Percentiles rank a stretch among this genome's conserved stretches.
phyloP scores from a whole-genome alignment of 2,329 filamentous ascomycete genomes.

The Colletotrichum eleusines region DNA sequence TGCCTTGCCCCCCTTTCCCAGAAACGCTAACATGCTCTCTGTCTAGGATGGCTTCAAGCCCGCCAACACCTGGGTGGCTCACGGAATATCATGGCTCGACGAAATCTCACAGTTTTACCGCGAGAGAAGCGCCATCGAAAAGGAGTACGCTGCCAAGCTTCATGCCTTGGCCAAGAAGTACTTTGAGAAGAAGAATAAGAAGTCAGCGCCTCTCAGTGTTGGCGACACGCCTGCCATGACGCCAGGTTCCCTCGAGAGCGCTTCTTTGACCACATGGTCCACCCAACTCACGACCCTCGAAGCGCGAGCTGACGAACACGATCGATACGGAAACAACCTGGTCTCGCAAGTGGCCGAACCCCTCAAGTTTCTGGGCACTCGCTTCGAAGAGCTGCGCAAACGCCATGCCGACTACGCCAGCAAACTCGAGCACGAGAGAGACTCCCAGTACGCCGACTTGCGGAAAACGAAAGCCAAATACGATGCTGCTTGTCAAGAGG shows the following conservation, averaged over 20 bases:
- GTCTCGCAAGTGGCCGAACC: conserved; percentile 87
- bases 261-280: conserved; percentile 96
- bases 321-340: conserved; percentile 83
- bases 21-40: conserved; percentile 37
- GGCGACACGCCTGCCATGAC: conserved; percentile 94
- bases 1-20: conserved; percentile 12
- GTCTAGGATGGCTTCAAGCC: conserved; percentile 97
- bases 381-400: conserved; percentile 94
- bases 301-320: conserved; percentile 87
- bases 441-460: conserved; percentile 84
- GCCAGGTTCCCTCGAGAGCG: conserved; percentile 94
- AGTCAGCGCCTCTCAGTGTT: conserved; percentile 87
- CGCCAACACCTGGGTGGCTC: conserved; percentile 90
- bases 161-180: conserved; percentile 93
- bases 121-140: conserved; percentile 92
- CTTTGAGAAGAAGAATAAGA: conserved; percentile 95
- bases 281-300: conserved; percentile 94
- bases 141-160: conserved; percentile 94
- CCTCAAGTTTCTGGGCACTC: conserved; percentile 77
- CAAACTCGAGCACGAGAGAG: conserved; percentile 90
- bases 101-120: conserved; percentile 98
- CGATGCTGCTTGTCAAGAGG: conserved; percentile 91
- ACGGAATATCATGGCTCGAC: conserved; percentile 94
- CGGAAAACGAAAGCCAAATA: conserved; percentile 95
- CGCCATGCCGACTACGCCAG: conserved; percentile 88